Base-by-base conservation (phyloP, 441 rosid species). In the Pelargonium myrrhifolium region DNA sequence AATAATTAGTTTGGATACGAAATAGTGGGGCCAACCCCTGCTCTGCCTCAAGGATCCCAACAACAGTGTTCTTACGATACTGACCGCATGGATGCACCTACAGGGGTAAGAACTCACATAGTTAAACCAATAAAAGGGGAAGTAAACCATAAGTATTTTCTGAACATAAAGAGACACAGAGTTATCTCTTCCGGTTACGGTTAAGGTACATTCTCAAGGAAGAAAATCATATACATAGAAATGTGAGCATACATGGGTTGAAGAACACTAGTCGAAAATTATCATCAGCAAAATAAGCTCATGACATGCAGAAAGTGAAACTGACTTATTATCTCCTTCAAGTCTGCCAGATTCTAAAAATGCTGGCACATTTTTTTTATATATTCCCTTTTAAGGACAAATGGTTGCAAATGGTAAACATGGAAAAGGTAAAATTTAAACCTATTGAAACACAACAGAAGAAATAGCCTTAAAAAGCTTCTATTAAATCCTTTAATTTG, bases 41-140 rank as follows among this genome's bases (percentile, higher is more conserved):
- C 76, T 91, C 97, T 21, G 99, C 97, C 75, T 91, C 87, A 76
- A 94, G 97, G 79, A 94, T 86, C 74, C 99, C 96, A 72, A 91
- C 88, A 66, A 94, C 82, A 1, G 96, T 94, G 81, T 94, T 94
- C 84, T 89, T 94, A 40, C 96, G 91, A 70, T 94, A 94, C 69
- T 94, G 97, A 68, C 97, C 99, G 79, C 97, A 94, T 12, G 96
- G 97, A 82, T 91, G 99, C 68, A 91, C 97, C 96, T 94, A 76
- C 11, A 67, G 45, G 65, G 76, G 65, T 59, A 71, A 14, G 17
- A 65, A 77, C 35, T 51, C 11, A 63, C 11, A 22, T 68, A 63
- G 63, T 66, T 14, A 68, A 70, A 9, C 14, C 53, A 68, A 66
- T 18, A 31, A 60, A 69, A 40, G 24, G 43, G 58, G 63, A 68